phyloP scores from a whole-genome alignment of 192 early-diverging fungal species.

The Linnemannia exigua region DNA sequence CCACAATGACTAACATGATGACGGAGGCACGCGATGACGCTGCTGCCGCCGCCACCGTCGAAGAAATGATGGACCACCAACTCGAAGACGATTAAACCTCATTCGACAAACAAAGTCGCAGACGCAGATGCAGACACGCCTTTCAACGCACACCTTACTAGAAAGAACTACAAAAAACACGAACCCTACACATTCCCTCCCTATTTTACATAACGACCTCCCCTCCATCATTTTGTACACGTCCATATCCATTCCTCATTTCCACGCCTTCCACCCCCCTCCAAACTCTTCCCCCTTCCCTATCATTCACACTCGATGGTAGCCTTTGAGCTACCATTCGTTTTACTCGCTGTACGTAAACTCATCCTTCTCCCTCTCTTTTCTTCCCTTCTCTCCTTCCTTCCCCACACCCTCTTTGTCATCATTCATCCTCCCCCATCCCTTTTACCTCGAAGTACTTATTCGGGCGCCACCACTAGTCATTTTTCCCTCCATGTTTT shows the following conservation, averaged over 20 bases:
- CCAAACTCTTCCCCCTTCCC: neutral
- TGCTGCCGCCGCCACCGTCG: neutral
- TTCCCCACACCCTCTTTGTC: neutral
- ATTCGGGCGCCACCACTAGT: too few species aligned
- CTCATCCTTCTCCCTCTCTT: neutral
- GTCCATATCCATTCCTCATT: neutral
- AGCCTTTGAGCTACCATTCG: neutral
- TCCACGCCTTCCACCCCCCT: neutral
- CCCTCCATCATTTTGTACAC: neutral
- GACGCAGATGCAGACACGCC: too few species aligned
- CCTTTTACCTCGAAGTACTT: too few species aligned
- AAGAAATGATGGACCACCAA: neutral
- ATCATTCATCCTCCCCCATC: too few species aligned
- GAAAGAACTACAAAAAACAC: neutral
- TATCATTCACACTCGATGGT: neutral
- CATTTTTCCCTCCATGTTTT: too few species aligned
- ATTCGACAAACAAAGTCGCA: neutral
- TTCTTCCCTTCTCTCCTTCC: neutral
- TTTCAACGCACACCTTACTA: neutral
- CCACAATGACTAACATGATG: neutral
- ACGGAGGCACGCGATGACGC: neutral
- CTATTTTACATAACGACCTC: neutral
- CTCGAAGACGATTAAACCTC: neutral
- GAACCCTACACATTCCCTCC: neutral
- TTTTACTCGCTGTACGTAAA: slow-evolving; percentile 1